Base-by-base conservation (phyloP, 2,329 filamentous ascomycete species). In the Fusarium sambucinum region DNA sequence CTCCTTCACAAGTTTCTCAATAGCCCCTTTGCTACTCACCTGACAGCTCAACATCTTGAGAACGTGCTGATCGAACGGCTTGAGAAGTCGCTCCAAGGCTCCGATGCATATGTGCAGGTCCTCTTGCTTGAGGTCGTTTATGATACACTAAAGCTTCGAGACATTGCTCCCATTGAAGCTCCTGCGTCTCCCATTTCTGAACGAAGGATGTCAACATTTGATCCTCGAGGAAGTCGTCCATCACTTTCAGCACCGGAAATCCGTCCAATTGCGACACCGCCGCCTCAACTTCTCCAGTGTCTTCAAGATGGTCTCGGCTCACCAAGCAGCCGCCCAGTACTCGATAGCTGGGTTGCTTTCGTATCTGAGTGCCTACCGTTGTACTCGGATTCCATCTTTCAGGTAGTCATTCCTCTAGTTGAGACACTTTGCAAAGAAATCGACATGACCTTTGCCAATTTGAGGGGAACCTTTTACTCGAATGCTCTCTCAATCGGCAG, bases 291-390 rank as follows among this genome's bases (percentile, higher is more conserved):
- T n/a, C 85, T 96, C n/a, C 90, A 92, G 66, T 97, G 93, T 75
- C 84, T 99, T 14, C 90, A 93, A 63, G 88, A 89, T 45, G 96
- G 94, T 0, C 90, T 99, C 50, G 89, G 91, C 55, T 92, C 93
- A 5, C 77, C 86, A 4, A 89, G 84, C 54, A 94, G 92, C 70
- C 89, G 93, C 7, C 84, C 89, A 11, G 90, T 96, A 8, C 82
- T 99, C 35, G 94, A 98, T 73, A 94, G 92, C 76, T 99, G 96
- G 96, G 89, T 97, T 12, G 85, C 87, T 30, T 94, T 99, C 70
- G 84, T 99, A 10, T 87, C 89, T 6, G 92, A 95, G 75, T 92
- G 93, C 44, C 82, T 99, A 30, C 93, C 94, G 0, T 84, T 97
- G 16, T 97, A 97, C 77, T 87, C 91, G 1, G 90, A 92, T 42